Percentiles rank a stretch among this genome's conserved stretches.
phyloP scores from a whole-genome alignment of 768 basidiomycete genomes.

The Pleurotus cornucopiae region DNA sequence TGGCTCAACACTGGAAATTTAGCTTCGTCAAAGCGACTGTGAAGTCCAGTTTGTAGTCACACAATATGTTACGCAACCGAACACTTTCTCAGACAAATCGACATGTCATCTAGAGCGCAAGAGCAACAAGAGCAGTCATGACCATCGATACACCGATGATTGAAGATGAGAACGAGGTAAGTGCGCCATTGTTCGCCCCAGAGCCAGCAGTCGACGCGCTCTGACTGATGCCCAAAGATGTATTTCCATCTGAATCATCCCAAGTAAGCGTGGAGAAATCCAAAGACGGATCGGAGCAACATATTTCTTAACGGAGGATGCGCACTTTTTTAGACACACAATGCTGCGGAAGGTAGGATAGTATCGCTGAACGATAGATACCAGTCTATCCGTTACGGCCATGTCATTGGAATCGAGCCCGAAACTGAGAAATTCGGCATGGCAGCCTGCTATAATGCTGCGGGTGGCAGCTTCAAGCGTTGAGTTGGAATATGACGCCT shows the following conservation, averaged over 20 bases:
- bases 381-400: conserved; percentile 19
- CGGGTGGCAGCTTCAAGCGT: conserved; percentile 52
- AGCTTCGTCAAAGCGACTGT: too few relatives aligned
- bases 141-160: too few relatives aligned
- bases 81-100: too few relatives aligned
- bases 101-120: too few relatives aligned
- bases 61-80: too few relatives aligned
- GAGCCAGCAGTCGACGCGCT: conserved; percentile 22
- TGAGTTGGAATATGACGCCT: conserved; percentile 50
- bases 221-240: conserved; percentile 30
- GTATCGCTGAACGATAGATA: conserved; percentile 38
- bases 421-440: conserved; percentile 28
- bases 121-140: too few relatives aligned
- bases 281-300: neutral
- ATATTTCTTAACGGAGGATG: conserved; percentile 7
- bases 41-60: too few relatives aligned
- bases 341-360: conserved; percentile 58
- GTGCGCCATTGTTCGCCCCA: conserved; percentile 15
- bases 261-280: neutral
- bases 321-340: conserved; percentile 65
- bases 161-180: conserved; percentile 15
- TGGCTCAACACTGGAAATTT: too few relatives aligned
- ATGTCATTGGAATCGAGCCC: conserved; percentile 19
- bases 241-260: conserved; percentile 28
- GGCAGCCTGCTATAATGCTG: conserved; percentile 47